Percentiles rank a stretch among this genome's conserved stretches.
phyloP scores from a whole-genome alignment of 1,284 basidiomycete genomes.

The Bjerkandera adusta region DNA sequence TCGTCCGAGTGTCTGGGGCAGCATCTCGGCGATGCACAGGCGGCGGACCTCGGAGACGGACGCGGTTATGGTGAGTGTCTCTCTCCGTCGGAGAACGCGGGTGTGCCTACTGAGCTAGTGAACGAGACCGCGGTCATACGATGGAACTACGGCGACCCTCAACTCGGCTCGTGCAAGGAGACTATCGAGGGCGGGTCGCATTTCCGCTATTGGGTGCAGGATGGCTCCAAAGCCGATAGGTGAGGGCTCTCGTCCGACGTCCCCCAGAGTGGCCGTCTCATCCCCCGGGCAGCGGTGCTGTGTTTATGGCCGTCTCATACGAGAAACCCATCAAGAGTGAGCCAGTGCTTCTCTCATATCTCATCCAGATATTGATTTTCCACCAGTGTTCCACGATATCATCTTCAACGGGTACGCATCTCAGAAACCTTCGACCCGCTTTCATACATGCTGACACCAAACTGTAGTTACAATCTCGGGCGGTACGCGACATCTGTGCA shows the following conservation, averaged over 20 bases:
- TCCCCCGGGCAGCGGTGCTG: constrained; percentile 53
- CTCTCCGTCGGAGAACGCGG: background rate
- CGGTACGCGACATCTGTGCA: constrained; percentile 35
- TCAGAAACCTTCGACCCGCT: background rate
- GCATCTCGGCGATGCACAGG: constrained; percentile 68
- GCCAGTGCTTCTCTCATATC: constrained; percentile 26
- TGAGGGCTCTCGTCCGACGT: constrained; percentile 25
- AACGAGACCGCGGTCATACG: constrained; percentile 80
- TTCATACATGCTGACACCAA: constrained; percentile 2
- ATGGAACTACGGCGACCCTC: constrained; percentile 76
- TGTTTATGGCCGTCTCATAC: constrained; percentile 82
- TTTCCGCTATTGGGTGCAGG: constrained; percentile 88
- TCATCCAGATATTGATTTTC: background rate
- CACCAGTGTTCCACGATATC: constrained; percentile 49
- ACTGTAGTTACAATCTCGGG: constrained; percentile 52
- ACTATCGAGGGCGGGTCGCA: constrained; percentile 89
- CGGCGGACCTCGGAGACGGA: constrained; percentile 85
- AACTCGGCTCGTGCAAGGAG: constrained; percentile 81
- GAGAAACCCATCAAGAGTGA: constrained; percentile 61
- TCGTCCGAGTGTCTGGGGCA: constrained; percentile 84
- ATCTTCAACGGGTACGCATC: constrained; percentile 48
- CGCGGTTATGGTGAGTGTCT: constrained; percentile 55
- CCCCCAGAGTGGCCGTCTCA: constrained; percentile 3
- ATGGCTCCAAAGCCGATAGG: constrained; percentile 60
- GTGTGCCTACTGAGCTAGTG: constrained; percentile 35